These are phyloP conservation scores for Dittrichia graveolens DNA, from an alignment of 129 eudicot genomes.

Conservation along the genomic window DNA sequence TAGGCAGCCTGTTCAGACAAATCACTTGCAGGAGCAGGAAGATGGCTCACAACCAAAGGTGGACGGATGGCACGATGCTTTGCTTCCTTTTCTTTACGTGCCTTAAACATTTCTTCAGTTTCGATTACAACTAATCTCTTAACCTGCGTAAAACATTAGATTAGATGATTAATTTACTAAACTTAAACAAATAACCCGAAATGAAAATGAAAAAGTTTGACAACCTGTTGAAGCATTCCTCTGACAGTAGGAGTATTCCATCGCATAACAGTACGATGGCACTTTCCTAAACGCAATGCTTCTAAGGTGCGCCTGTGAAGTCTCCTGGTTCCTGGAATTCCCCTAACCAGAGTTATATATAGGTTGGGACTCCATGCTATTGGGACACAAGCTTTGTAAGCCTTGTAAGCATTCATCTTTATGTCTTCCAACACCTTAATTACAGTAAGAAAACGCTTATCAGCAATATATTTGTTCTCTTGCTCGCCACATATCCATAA, in stretches of 20 bases:
- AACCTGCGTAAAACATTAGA: conserved; percentile 44
- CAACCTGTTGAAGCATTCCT: conserved; percentile 98
- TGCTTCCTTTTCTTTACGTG: conserved; percentile 70
- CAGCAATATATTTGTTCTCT: neutral
- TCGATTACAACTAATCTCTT: conserved; percentile 86
- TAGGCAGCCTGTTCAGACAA: conserved; percentile 44
- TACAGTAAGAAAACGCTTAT: conserved; percentile 1
- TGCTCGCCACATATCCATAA: neutral
- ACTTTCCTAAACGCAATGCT: conserved; percentile 74
- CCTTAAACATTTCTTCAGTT: conserved; percentile 91
- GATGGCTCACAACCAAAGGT: conserved; percentile 74
- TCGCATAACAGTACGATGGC: conserved; percentile 81
- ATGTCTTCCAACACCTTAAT: conserved; percentile 29
- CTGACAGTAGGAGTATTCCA: conserved; percentile 90
- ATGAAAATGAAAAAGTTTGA: conserved; percentile 9
- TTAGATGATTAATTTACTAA: conserved; percentile 6
- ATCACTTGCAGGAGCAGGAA: conserved; percentile 46
- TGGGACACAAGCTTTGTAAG: conserved; percentile 85
- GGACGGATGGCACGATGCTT: conserved; percentile 72
- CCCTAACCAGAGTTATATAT: conserved; percentile 85
- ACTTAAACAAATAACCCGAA: neutral
- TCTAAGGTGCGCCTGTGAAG: conserved; percentile 86
- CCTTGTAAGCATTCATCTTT: conserved; percentile 84
- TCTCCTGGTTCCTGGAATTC: conserved; percentile 88
- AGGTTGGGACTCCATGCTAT: conserved; percentile 77